Conservation (phyloP, 208 protist genomes). For the Crithidia brevicula region DNA sequence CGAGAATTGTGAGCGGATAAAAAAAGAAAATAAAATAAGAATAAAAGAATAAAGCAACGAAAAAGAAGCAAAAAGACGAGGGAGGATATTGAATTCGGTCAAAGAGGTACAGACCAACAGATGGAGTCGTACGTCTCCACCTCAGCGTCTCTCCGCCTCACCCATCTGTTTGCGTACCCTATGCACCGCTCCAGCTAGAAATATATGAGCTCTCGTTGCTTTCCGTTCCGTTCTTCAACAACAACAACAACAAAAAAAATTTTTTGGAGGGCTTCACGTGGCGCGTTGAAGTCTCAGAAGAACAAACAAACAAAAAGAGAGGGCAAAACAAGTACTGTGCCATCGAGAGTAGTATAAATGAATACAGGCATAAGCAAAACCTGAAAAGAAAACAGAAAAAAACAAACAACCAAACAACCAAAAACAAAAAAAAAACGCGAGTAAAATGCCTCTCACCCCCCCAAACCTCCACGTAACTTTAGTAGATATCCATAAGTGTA, state of each 20-base stretch:
- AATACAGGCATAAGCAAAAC: constrained; percentile 11
- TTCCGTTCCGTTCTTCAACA: too few species aligned
- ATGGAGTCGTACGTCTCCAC: too few species aligned
- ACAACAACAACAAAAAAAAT: neutral
- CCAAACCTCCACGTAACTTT: too few species aligned
- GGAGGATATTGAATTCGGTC: neutral
- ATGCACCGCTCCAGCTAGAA: too few species aligned
- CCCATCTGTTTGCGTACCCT: too few species aligned
- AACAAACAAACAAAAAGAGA: neutral
- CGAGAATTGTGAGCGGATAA: neutral
- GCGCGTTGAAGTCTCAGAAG: neutral
- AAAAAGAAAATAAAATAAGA: neutral
- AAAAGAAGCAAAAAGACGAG: neutral
- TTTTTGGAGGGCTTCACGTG: too few species aligned
- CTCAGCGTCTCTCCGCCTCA: too few species aligned
- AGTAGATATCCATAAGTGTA: too few species aligned
- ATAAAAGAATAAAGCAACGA: neutral
- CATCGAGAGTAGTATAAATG: neutral
- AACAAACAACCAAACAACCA: neutral
- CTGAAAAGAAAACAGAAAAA: neutral
- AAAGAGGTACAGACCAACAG: neutral
- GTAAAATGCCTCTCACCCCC: too few species aligned
- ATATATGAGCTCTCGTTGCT: too few species aligned
- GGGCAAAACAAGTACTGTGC: neutral
- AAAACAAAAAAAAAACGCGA: neutral